Base-by-base conservation (phyloP, 805 yeast species). In the Candida dendrica region DNA sequence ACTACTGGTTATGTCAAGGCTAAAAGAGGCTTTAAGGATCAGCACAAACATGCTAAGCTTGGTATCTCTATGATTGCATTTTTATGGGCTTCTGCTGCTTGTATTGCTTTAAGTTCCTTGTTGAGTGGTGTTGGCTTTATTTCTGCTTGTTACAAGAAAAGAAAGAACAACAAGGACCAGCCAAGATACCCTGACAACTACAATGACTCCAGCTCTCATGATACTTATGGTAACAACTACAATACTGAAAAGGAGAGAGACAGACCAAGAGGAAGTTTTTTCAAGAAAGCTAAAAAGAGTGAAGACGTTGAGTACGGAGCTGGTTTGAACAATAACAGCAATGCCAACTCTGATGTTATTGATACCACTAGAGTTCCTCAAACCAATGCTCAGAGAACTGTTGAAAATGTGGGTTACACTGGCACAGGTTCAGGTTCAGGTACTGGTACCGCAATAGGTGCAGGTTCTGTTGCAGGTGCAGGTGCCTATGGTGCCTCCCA, bases 1-100 rank as follows among this genome's bases (percentile, higher is more conserved):
- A 79, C 84, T 4, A 76, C 79, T 19, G 73, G 68, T n/a, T 77
- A 69, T 55, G 77, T 69, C 8, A 71, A 65, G 51, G 84, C 81
- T 6, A 69, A 71, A 40, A 59, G 68, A 32, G 67, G 66, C 2
- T 79, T 78, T 59, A 61, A 59, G 10, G 50, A 65, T 34, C 66
- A 60, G 27, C 74, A 75, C n/a, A 55, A 60, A 16, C 15, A 42
- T 15, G 68, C 83, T 2, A 56, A 49, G 3, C 34, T 79, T 34
- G 81, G 82, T 13, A 56, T 63, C 8, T 69, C 68, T 34, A 64
- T 71, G 58, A 68, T 83, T 58, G 87, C 78, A 13, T 73, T 81
- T 45, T 61, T 78, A 31, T 85, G 95, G 95, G 59, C 80, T 4
- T 58, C 74, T 6, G 70, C 70, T 9, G 52, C 45, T 33, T 45